phyloP scores from a whole-genome alignment of 2,329 filamentous ascomycete genomes.

The Calonectria hawksworthii region DNA sequence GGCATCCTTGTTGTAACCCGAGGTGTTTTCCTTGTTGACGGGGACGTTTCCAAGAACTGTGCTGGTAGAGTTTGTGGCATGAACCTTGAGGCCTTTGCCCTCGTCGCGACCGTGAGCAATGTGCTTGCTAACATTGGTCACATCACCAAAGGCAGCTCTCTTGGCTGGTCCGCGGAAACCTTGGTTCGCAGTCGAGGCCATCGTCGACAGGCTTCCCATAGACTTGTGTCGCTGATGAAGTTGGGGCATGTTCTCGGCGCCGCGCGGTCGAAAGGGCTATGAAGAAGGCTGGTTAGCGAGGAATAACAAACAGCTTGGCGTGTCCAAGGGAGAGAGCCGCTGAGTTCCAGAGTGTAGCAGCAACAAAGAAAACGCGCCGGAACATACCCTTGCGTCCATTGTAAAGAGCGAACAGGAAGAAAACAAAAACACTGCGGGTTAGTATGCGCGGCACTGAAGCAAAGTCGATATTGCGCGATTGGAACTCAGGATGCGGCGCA shows the following conservation, averaged over 20 bases:
- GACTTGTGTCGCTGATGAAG: constrained; percentile 90
- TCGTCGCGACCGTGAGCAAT: constrained; percentile 48
- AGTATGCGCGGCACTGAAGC: constrained; percentile 30
- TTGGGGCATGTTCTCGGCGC: constrained; percentile 65
- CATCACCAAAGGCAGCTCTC: constrained; percentile 84
- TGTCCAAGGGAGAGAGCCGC: constrained; percentile 33
- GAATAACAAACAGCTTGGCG: constrained; percentile 20
- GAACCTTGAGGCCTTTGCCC: constrained; percentile 53
- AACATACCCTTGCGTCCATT: constrained; percentile 55
- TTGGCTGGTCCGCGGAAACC: constrained; percentile 69
- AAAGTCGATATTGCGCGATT: constrained; percentile 40
- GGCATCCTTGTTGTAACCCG: constrained; percentile 50
- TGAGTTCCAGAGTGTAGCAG: constrained; percentile 12
- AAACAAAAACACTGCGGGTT: constrained; percentile 27
- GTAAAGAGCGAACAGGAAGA: constrained; percentile 30
- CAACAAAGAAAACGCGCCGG: constrained; percentile 29
- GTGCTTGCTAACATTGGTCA: constrained; percentile 76
- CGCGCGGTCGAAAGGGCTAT: constrained; percentile 58
- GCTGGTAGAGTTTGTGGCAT: constrained; percentile 42
- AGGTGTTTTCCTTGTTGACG: constrained; percentile 62
- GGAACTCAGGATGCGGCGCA: constrained; percentile 27
- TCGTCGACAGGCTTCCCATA: constrained; percentile 67
- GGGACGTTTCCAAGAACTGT: constrained; percentile 43
- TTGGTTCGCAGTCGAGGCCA: constrained; percentile 41
- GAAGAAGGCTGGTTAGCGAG: constrained; percentile 34